A percentile compares a stretch with the other conserved stretches of the same genome.
Conservation (phyloP, 805 yeast genomes). For the Sugiyamaella lignohabitans region DNA sequence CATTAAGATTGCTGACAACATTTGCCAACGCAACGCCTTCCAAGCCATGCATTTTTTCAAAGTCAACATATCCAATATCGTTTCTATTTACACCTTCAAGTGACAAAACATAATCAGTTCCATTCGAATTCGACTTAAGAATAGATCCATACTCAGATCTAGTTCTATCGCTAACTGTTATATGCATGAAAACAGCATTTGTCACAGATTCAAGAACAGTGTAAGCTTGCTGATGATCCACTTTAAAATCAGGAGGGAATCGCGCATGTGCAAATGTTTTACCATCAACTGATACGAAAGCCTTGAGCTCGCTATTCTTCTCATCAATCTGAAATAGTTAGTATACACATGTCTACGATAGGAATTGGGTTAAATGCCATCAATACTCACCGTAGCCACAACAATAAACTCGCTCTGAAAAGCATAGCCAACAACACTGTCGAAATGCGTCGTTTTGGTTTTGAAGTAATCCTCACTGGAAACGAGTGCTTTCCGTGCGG, state of each 20-base stretch:
- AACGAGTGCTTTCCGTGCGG: conserved; percentile 25
- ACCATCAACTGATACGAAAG: conserved; percentile 78
- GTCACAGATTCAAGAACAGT: conserved; percentile 72
- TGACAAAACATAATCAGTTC: conserved; percentile 73
- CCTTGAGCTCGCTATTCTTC: conserved; percentile 48
- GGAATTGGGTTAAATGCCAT: background rate
- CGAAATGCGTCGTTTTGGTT: conserved; percentile 39
- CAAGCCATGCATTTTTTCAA: conserved; percentile 70
- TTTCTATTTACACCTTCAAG: conserved; percentile 71
- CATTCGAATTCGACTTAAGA: conserved; percentile 84
- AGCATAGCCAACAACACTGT: conserved; percentile 66
- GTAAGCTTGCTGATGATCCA: conserved; percentile 60
- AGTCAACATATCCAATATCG: conserved; percentile 71
- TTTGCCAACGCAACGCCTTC: conserved; percentile 83
- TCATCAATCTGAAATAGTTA: conserved; percentile 26
- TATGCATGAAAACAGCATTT: conserved; percentile 72
- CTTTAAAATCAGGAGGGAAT: conserved; percentile 62
- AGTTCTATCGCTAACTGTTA: conserved; percentile 51
- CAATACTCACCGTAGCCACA: conserved; percentile 47
- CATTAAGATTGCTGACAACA: conserved; percentile 51
- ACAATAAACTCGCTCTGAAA: conserved; percentile 63
- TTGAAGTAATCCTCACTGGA: conserved; percentile 52
- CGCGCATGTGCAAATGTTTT: conserved; percentile 64
- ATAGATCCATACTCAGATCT: conserved; percentile 68
- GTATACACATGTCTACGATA: too few relatives aligned